A percentile compares a stretch with the other conserved stretches of the same genome.
phyloP scores from a whole-genome alignment of 441 rosid species.

The Kokia cookei region DNA sequence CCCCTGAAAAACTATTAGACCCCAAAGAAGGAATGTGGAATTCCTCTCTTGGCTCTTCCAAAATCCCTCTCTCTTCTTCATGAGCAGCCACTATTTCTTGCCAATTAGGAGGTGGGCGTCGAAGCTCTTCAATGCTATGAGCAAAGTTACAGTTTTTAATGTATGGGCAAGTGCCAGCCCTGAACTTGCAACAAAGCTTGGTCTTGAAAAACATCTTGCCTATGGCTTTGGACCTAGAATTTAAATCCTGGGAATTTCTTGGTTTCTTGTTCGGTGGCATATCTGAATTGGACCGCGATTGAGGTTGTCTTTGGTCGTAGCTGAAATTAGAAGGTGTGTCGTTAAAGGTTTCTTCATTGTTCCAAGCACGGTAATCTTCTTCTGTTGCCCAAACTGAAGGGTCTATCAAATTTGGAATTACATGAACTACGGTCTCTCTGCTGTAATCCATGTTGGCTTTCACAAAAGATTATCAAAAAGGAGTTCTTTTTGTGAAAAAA shows the following conservation, averaged over 20 bases:
- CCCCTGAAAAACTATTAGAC: conserved; percentile 40
- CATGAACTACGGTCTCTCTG: conserved; percentile 62
- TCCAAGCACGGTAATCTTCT: conserved; percentile 60
- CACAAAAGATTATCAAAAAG: background rate
- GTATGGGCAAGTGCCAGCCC: conserved; percentile 81
- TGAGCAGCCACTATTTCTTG: conserved; percentile 89
- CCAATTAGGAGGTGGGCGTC: conserved; percentile 94
- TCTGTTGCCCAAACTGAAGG: conserved; percentile 67
- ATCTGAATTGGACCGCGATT: conserved; percentile 39
- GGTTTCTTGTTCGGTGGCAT: conserved; percentile 62
- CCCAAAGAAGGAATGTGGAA: conserved; percentile 76
- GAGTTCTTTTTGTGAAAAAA: background rate
- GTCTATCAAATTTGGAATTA: conserved; percentile 46
- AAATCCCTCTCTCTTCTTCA: conserved; percentile 45
- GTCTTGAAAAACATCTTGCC: conserved; percentile 96
- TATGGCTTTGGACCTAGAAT: conserved; percentile 57
- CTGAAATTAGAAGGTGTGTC: conserved; percentile 36
- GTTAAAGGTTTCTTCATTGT: conserved; percentile 22
- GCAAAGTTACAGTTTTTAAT: conserved; percentile 90
- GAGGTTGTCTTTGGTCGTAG: conserved; percentile 31
- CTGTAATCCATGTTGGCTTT: conserved; percentile 40
- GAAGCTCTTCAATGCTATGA: conserved; percentile 89
- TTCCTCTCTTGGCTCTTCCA: conserved; percentile 51
- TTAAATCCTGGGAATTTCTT: conserved; percentile 39
- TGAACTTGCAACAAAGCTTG: conserved; percentile 78